These are phyloP conservation scores for Dothideomycetidae sp. DNA, from an alignment of 2,329 filamentous ascomycete genomes.

Conservation along the genomic window DNA sequence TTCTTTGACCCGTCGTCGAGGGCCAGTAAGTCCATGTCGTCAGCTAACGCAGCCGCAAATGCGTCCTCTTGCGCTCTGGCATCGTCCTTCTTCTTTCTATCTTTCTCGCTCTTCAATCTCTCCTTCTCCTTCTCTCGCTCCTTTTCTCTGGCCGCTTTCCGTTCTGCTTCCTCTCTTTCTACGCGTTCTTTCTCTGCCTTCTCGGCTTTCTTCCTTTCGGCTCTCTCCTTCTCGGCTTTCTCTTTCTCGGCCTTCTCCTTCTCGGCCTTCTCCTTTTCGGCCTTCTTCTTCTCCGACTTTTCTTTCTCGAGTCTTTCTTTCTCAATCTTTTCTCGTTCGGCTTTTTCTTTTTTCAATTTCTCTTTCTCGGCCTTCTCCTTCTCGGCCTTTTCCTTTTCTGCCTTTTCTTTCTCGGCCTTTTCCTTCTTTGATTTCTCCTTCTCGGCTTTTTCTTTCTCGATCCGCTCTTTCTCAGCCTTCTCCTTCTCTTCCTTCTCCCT, in stretches of 20 bases:
- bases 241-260: slow-evolving; percentile 19
- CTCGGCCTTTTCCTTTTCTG: too few species aligned
- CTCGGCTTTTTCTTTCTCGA: neutral
- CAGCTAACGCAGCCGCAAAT: slow-evolving; percentile 23
- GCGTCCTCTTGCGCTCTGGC: slow-evolving; percentile 23
- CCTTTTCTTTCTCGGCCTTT: neutral
- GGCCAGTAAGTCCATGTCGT: slow-evolving; percentile 23
- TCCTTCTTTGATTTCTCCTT: neutral
- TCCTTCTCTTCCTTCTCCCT: neutral
- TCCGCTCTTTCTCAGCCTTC: neutral
- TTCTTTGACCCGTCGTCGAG: slow-evolving; percentile 16
- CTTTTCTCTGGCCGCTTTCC: slow-evolving; percentile 1
- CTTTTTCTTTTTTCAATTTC: neutral
- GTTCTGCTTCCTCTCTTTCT: neutral
- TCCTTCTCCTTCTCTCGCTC: slow-evolving; percentile 12
- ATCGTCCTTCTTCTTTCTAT: slow-evolving; percentile 30
- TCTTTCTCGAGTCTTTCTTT: neutral
- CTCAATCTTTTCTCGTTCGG: neutral
- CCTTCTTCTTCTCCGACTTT: neutral
- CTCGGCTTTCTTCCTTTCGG: slow-evolving; percentile 4
- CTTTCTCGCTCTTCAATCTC: slow-evolving; percentile 12
- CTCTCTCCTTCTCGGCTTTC: slow-evolving; percentile 6
- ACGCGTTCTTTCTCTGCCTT: slow-evolving; percentile 18
- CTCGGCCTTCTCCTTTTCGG: slow-evolving; percentile 25
- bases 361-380: neutral